Base-by-base conservation (phyloP, 495 filamentous ascomycete genomes). In the Evernia prunastri region DNA sequence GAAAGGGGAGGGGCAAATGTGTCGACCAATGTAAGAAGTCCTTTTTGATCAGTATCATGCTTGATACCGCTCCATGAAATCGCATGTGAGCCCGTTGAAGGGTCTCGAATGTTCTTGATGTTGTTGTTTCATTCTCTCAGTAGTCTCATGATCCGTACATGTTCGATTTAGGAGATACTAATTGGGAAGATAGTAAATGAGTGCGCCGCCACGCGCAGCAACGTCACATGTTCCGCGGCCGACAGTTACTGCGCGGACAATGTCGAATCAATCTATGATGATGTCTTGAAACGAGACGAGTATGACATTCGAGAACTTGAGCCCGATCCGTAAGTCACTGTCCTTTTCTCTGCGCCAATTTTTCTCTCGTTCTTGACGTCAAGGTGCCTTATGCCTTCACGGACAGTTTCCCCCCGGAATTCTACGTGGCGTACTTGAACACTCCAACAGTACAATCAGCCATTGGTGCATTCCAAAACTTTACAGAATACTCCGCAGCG, bases 381-480 rank as follows among this genome's bases (percentile, higher is more conserved):
- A 5, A 17, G 60, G 20, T 27, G 36, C 29, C 29, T 25, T 17
- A 39, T 63, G 25, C 53, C 20, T 17, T 23, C 0, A 23, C n/a
- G 11, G 31, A 15, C 20, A 63, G 61, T 1, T 89, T 89, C 72
- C 89, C 89, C 18, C 77, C 82, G 0, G 75, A 75, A 35, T 86
- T 80, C 60, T 89, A 82, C 68, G 63, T 83, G 12, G 87, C 86
- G 31, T 91, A 83, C 70, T 72, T 91, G 63, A 89, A 84, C 70
- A 82, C 84, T 43, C 78, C 78, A 40, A 78, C 76, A 51, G 82
- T 91, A 10, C 87, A 87, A 64, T 68, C 75, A 1, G 84, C 85
- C 0, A 81, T 92, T 60, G 87, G 89, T 20, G 80, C 84, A 0
- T 80, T 80, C 0, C 73, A 89, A 56, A 92, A 92, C 71, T 91